phyloP scores from a whole-genome alignment of 768 basidiomycete species.

The Phylloporus sp. region DNA sequence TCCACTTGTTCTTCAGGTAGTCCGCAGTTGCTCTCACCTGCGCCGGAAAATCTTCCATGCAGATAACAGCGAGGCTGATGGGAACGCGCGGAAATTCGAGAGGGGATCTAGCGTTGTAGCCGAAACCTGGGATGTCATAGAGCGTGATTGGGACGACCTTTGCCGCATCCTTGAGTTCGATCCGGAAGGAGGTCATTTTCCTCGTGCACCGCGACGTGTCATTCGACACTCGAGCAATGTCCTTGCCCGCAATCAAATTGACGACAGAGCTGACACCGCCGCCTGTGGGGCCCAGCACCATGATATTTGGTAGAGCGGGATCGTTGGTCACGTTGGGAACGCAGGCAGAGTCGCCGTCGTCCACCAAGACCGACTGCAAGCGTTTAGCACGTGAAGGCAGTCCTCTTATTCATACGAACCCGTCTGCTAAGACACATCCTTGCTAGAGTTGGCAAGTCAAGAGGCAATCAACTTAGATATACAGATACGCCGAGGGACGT shows the following conservation, averaged over 20 bases:
- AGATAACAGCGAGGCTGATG: slow-evolving; percentile 21
- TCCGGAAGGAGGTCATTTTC: slow-evolving; percentile 11
- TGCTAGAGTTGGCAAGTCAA: neutral
- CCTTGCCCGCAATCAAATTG: slow-evolving; percentile 27
- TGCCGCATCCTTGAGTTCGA: slow-evolving; percentile 10
- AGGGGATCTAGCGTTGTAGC: slow-evolving; percentile 16
- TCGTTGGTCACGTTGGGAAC: neutral
- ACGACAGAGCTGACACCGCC: slow-evolving; percentile 28
- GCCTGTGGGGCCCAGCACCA: slow-evolving; percentile 26
- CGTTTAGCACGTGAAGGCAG: neutral
- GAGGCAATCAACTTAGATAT: neutral
- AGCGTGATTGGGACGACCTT: slow-evolving; percentile 14
- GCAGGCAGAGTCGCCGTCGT: neutral
- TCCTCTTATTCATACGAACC: slow-evolving; percentile 10
- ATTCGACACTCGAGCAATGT: slow-evolving; percentile 18
- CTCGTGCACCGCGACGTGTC: slow-evolving; percentile 17
- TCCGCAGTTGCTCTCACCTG: slow-evolving; percentile 21
- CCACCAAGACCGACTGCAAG: slow-evolving; percentile 3
- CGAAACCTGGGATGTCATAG: slow-evolving; percentile 23
- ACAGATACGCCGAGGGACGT: neutral
- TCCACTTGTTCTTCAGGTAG: slow-evolving; percentile 17
- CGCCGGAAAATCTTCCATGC: slow-evolving; percentile 17
- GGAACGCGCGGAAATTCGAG: slow-evolving; percentile 18
- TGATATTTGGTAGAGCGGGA: slow-evolving; percentile 15
- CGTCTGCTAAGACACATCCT: slow-evolving; percentile 17